Conservation (phyloP, 257 asterid genomes). For the Verbena officinalis region DNA sequence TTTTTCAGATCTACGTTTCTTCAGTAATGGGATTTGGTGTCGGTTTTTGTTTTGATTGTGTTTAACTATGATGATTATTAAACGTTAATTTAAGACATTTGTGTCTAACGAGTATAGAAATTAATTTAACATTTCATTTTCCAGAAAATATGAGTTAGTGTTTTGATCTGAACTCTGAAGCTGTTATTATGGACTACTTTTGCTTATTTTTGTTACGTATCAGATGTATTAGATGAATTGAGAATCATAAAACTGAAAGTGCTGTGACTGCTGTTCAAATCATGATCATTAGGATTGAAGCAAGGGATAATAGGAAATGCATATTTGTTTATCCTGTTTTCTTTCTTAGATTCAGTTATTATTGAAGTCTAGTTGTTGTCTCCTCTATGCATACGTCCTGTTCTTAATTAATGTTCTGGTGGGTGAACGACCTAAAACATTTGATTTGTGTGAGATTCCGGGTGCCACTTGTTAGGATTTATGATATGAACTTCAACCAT, state of each 20-base stretch:
- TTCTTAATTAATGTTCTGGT: not conserved
- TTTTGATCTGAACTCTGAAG: not conserved
- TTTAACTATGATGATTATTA: not conserved
- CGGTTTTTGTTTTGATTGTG: not conserved
- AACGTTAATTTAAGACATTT: not conserved
- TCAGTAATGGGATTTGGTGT: not conserved
- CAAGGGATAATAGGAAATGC: not conserved
- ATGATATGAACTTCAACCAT: no score
- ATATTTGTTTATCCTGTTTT: not conserved
- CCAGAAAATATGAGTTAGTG: not conserved
- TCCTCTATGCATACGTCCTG: not conserved
- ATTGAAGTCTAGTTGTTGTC: not conserved
- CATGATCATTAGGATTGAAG: not conserved
- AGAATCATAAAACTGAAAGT: not conserved
- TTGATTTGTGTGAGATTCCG: not conserved
- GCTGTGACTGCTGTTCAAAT: not conserved
- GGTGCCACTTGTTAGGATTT: no score
- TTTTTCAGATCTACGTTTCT: slow-evolving; percentile 22
- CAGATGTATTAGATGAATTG: not conserved
- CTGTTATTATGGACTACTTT: not conserved
- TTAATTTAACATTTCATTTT: not conserved
- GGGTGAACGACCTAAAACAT: not conserved
- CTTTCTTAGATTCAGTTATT: not conserved
- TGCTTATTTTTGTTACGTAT: not conserved
- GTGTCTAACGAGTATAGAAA: not conserved